These are phyloP conservation scores for Botryobasidium botryosum DNA, from an alignment of 768 basidiomycete genomes.

Conservation along the genomic window DNA sequence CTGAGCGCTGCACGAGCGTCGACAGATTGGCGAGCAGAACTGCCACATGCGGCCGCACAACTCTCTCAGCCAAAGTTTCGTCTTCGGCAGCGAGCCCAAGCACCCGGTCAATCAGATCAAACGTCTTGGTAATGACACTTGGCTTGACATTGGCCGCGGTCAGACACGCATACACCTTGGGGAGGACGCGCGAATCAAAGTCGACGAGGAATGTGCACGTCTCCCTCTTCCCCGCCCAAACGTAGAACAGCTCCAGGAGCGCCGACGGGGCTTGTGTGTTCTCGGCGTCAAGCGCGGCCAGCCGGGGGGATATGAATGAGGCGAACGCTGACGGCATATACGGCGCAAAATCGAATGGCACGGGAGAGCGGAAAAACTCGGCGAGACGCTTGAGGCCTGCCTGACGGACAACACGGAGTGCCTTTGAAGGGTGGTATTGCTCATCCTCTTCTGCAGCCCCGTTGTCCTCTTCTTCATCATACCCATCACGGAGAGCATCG, in stretches of 20 bases:
- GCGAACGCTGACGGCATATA: constrained; percentile 53
- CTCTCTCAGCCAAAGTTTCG: constrained; percentile 28
- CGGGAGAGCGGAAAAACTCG: constrained; percentile 69
- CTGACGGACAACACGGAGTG: constrained; percentile 51
- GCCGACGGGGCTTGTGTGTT: constrained; percentile 87
- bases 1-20: constrained; percentile 45
- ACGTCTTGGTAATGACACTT: constrained; percentile 56
- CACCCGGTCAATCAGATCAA: constrained; percentile 70
- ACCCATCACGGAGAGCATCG: constrained; percentile 12
- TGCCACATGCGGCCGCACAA: constrained; percentile 56
- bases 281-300: constrained; percentile 56
- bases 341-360: constrained; percentile 54
- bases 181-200: constrained; percentile 50
- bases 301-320: constrained; percentile 65
- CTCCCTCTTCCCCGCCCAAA: constrained; percentile 47
- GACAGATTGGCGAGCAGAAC: constrained; percentile 56
- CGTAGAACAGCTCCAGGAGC: constrained; percentile 66
- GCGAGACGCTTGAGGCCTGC: constrained; percentile 71
- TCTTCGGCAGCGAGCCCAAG: constrained; percentile 35
- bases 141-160: constrained; percentile 76
- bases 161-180: constrained; percentile 68
- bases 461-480: constrained; percentile 23
- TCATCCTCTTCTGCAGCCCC: constrained; percentile 25
- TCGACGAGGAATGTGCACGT: constrained; percentile 48
- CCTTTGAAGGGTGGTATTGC: constrained; percentile 20